A percentile compares a stretch with the other conserved stretches of the same genome.
phyloP scores from a whole-genome alignment of 345 rosid genomes.

The Eutrema japonicum region DNA sequence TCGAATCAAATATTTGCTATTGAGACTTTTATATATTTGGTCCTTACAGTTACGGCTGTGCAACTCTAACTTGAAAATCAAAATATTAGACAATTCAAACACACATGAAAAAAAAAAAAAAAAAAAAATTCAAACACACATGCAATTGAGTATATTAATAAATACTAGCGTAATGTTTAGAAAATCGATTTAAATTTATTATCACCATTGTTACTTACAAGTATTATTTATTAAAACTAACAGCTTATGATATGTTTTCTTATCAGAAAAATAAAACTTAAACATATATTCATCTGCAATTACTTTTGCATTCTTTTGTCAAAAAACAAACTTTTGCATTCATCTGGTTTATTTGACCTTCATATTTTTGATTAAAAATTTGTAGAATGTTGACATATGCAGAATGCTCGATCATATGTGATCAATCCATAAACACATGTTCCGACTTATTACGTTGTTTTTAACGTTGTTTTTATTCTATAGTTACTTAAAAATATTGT shows the following conservation, averaged over 20 bases:
- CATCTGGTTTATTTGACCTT: background rate
- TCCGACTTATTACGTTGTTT: background rate
- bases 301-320: too few species aligned
- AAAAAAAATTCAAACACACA: too few species aligned
- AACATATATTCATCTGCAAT: too few species aligned
- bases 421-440: background rate
- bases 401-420: background rate
- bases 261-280: too few species aligned
- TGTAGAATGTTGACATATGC: background rate
- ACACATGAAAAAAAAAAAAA: too few species aligned
- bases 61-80: background rate
- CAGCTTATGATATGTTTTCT: too few species aligned
- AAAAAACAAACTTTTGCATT: background rate
- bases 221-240: background rate
- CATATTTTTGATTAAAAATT: background rate
- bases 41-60: background rate
- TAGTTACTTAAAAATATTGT: background rate
- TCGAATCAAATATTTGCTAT: conserved; percentile 12
- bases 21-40: conserved; percentile 1
- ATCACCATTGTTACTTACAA: background rate
- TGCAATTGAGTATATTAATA: background rate
- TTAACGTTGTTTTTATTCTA: background rate
- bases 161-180: background rate
- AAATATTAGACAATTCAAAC: background rate
- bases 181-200: background rate